phyloP scores from a whole-genome alignment of 164 flowering plant genomes.

The Nelumbo lutea region DNA sequence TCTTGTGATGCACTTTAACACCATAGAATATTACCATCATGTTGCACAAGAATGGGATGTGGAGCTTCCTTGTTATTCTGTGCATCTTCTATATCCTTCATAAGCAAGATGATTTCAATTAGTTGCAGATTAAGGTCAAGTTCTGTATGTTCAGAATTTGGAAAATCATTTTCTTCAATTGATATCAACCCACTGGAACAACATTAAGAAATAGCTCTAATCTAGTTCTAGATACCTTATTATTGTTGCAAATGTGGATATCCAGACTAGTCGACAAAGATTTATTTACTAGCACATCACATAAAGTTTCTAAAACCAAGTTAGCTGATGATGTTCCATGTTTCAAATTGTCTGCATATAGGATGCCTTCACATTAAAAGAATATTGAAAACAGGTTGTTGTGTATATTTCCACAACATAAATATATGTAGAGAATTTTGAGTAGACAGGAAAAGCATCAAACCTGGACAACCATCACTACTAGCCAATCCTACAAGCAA shows the following conservation, averaged over 20 bases:
- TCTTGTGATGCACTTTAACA: no score
- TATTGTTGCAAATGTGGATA: constrained; percentile 13
- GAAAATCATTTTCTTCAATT: background rate
- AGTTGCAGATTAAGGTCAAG: background rate
- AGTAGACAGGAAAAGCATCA: background rate
- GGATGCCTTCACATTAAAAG: background rate
- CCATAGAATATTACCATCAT: constrained; percentile 6
- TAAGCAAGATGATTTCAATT: constrained; percentile 2
- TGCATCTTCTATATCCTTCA: constrained; percentile 31
- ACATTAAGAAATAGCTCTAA: background rate
- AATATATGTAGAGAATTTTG: constrained; percentile 1
- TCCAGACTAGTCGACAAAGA: constrained; percentile 13
- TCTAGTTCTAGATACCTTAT: constrained; percentile 25
- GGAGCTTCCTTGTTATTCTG: constrained; percentile 14
- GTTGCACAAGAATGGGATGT: constrained; percentile 7
- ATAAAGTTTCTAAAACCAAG: constrained; percentile 20
- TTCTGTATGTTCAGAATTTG: background rate
- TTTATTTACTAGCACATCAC: constrained; percentile 16
- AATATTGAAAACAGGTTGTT: background rate
- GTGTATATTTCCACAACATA: no score
- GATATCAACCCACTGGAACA: no score
- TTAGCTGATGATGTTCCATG: constrained; percentile 8
- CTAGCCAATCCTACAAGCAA: constrained; percentile 10
- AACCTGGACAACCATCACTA: constrained; percentile 13
- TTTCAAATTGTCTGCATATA: constrained; percentile 8